These are phyloP conservation scores for Lactarius sanguifluus DNA, from an alignment of 768 basidiomycete genomes.

Conservation along the genomic window DNA sequence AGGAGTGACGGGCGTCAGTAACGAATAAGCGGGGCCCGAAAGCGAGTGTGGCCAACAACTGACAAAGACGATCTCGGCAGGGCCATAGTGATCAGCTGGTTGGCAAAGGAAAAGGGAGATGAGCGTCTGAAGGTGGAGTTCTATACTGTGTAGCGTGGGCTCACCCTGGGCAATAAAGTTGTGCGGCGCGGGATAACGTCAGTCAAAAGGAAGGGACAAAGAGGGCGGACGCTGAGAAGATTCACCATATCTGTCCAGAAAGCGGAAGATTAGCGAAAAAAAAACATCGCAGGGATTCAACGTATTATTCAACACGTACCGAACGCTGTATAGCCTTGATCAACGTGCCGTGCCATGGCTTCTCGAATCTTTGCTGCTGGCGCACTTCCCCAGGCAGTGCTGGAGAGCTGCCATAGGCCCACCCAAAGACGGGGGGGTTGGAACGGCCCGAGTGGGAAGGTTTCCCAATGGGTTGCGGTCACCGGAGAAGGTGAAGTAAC, in stretches of 20 bases:
- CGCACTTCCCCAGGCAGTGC: constrained; percentile 82
- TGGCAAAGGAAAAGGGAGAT: not conserved
- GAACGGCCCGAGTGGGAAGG: constrained; percentile 57
- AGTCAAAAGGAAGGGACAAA: constrained; percentile 4
- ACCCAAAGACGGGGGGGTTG: constrained; percentile 66
- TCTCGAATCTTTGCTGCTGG: constrained; percentile 61
- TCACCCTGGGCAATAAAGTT: constrained; percentile 13
- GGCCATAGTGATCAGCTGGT: constrained; percentile 84
- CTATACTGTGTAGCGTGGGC: constrained; percentile 1
- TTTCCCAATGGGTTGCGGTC: constrained; percentile 34
- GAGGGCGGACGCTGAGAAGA: not conserved
- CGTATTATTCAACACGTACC: constrained; percentile 48
- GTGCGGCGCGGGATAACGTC: constrained; percentile 3
- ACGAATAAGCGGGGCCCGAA: too few relatives aligned
- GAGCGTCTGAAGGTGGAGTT: constrained; percentile 7
- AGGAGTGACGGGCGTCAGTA: constrained; percentile 9
- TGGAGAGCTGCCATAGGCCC: constrained; percentile 84
- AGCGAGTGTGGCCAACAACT: constrained; percentile 15
- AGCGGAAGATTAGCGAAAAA: constrained; percentile 14
- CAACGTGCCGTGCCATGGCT: constrained; percentile 64
- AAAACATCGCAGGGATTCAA: constrained; percentile 12
- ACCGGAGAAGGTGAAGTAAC: not conserved
- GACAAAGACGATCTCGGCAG: constrained; percentile 80
- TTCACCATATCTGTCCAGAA: constrained; percentile 61
- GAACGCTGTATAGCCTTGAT: constrained; percentile 63